Evolutionary conservation across 805 yeast species (phyloP).

Genomic region (Komagataella pseudopastoris): DNA sequence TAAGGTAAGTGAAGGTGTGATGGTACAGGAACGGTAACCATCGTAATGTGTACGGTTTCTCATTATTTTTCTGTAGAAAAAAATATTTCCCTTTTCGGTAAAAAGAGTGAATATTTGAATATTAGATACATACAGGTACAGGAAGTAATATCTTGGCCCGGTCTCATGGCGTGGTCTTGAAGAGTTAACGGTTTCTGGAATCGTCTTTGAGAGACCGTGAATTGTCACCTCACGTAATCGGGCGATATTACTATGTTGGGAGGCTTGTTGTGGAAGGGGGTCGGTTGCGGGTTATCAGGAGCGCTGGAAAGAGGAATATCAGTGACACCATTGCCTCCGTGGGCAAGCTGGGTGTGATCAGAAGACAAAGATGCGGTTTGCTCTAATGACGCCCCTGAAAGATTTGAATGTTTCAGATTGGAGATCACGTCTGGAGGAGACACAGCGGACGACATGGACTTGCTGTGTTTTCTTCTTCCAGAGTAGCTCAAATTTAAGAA

Average conservation of each 20-base stretch:
- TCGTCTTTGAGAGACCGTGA: no score
- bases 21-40: not conserved
- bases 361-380: not conserved
- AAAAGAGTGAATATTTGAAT: not conserved
- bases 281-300: not conserved
- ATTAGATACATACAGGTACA: not conserved
- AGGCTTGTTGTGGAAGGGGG: not conserved
- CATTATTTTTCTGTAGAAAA: not conserved
- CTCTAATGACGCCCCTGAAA: not conserved
- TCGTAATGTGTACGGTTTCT: not conserved
- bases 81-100: not conserved
- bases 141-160: not conserved
- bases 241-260: not conserved
- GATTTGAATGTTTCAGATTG: not conserved
- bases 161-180: no score
- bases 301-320: not conserved
- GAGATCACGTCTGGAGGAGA: constrained; percentile 13
- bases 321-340: not conserved
- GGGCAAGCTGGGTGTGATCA: not conserved
- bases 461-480: constrained; percentile 10
- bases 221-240: not conserved
- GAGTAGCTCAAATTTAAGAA: not conserved
- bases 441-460: constrained; percentile 23
- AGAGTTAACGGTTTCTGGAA: no score
- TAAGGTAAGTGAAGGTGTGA: not conserved